These are phyloP conservation scores for Fennellomyces sp. DNA, from an alignment of 371 early-diverging fungal genomes.

Conservation along the genomic window DNA sequence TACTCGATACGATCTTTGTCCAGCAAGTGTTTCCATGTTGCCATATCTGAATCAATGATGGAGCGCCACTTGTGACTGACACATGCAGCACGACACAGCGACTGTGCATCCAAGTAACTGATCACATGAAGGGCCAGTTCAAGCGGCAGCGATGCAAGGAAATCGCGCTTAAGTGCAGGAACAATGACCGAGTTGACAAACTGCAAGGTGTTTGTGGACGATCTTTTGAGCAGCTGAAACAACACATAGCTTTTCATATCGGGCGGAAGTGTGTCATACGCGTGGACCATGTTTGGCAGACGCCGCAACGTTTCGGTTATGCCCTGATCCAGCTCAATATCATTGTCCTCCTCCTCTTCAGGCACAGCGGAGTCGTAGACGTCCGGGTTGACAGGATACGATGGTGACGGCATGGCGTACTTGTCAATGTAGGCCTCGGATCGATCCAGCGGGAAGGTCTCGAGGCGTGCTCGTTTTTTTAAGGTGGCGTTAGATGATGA, in stretches of 20 bases:
- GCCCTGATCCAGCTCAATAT: not conserved
- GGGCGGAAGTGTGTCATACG: constrained; percentile 36
- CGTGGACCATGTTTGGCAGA: constrained; percentile 27
- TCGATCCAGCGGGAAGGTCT: not conserved
- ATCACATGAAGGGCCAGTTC: constrained; percentile 80
- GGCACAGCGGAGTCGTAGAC: constrained; percentile 4
- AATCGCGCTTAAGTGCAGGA: constrained; percentile 87
- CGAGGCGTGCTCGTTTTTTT: constrained; percentile 8
- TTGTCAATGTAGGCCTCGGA: constrained; percentile 11
- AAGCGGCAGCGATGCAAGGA: constrained; percentile 76
- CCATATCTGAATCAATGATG: constrained; percentile 76
- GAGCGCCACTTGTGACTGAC: constrained; percentile 79
- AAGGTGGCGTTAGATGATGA: not conserved
- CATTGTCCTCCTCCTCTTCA: not conserved
- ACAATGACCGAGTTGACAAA: constrained; percentile 80
- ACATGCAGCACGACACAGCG: constrained; percentile 81
- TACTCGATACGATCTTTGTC: constrained; percentile 48
- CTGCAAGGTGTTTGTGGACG: constrained; percentile 69
- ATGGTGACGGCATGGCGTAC: constrained; percentile 19
- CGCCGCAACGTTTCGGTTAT: constrained; percentile 12
- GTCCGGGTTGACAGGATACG: constrained; percentile 4
- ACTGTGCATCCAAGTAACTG: constrained; percentile 74
- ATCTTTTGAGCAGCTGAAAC: constrained; percentile 45
- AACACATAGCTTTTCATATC: constrained; percentile 37
- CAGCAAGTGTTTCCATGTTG: constrained; percentile 63